Conservation (phyloP, 2,329 filamentous ascomycete genomes). For the Escovopsis sp. region DNA sequence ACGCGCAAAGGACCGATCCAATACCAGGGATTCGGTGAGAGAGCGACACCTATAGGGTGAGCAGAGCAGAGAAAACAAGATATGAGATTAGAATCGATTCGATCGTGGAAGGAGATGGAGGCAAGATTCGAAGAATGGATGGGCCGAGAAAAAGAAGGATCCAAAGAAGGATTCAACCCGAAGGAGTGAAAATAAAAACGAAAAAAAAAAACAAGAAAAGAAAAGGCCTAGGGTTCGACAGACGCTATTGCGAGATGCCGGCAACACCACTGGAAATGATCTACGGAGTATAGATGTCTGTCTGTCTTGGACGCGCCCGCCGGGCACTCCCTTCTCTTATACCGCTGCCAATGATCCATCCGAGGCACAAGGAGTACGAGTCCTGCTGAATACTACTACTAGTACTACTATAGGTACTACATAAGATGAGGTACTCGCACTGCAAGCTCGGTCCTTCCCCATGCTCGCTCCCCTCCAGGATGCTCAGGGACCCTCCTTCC, state of each 20-base stretch:
- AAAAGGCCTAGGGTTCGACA: slow-evolving; percentile 10
- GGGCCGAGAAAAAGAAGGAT: slow-evolving; percentile 7
- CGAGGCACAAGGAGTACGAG: neutral
- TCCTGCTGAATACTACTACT: neutral
- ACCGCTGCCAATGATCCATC: neutral
- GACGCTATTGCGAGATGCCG: slow-evolving; percentile 5
- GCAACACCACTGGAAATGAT: slow-evolving; percentile 5
- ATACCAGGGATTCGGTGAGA: neutral
- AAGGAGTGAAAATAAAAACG: slow-evolving; percentile 7
- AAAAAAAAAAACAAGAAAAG: slow-evolving; percentile 8
- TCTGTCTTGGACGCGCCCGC: neutral
- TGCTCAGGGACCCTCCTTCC: too few species aligned
- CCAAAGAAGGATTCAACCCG: slow-evolving; percentile 10
- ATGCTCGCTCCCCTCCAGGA: too few species aligned
- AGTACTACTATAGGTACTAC: too few species aligned
- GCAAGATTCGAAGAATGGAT: slow-evolving; percentile 1
- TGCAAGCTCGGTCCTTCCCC: too few species aligned
- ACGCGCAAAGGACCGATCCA: neutral
- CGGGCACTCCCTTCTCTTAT: neutral
- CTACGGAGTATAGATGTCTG: neutral
- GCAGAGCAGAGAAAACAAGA: too few species aligned
- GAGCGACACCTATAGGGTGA: too few species aligned
- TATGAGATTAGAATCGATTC: too few species aligned
- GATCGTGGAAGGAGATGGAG: too few species aligned
- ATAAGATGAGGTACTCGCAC: too few species aligned